Evolutionary conservation across 441 rosid genomes (phyloP), one percentile per base, ranked within the genome.

Genomic region (Lepidium campestre): DNA sequence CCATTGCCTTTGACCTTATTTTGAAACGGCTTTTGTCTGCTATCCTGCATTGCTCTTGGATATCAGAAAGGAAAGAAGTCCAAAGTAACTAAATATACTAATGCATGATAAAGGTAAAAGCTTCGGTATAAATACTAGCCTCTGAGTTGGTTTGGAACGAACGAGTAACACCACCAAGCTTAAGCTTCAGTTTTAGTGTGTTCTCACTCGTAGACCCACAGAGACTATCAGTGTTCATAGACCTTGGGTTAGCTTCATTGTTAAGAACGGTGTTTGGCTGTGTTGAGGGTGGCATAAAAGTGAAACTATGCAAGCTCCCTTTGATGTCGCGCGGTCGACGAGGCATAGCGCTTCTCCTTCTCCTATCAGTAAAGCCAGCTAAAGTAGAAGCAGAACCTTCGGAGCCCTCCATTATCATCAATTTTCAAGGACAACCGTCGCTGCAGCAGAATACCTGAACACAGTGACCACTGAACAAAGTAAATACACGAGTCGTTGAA

Each of bases 111-210:
- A 46, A 19, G 27, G 7, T 49, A 25, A 54, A 44, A 46, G 72
- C 29, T 67, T 56, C 7, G 22, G 44, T 34, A 20, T 40, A 73
- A 18, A 11, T 20, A 27, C 75, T 79, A 11, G 71, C 40, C 4
- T 76, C 64, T 14, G 84, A 75, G 41, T 77, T 78, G 53, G 97
- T 59, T 42, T 82, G 87, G 62, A 91, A 72, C 3, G 83, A 83
- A 61, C 75, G 93, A 25, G 86, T 82, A 56, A 85, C 79, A 58
- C 96, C 91, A 60, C 92, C 96, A 68, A 88, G 82, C 81, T 87
- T 91, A 65, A 91, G 85, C 82, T 87, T 91, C 56, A 91, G 81
- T 81, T 88, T 91, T 63, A 81, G 74, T 72, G 71, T 82, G 57
- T 74, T 91, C 70, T 81, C 85, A 74, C 35, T 78, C 34, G 70